These are phyloP conservation scores for Gaultheria prostrata DNA, from an alignment of 148 eudicot genomes.

Conservation along the genomic window DNA sequence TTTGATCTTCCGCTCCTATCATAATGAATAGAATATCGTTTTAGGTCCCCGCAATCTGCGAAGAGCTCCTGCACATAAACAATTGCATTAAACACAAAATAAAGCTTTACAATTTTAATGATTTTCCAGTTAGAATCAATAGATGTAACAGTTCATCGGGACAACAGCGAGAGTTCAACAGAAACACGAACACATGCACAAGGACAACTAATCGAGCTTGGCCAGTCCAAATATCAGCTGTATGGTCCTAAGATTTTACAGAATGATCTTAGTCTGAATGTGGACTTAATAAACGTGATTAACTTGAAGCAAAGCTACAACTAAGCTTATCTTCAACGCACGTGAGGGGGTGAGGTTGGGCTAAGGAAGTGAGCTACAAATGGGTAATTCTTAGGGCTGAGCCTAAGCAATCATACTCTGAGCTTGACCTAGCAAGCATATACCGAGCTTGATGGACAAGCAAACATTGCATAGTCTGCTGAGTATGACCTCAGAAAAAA, in stretches of 20 bases:
- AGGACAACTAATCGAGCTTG: background rate
- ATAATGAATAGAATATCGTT: slow-evolving; percentile 33
- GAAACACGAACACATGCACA: background rate
- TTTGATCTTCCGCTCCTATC: slow-evolving; percentile 48
- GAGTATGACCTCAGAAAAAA: background rate
- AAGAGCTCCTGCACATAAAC: slow-evolving; percentile 36
- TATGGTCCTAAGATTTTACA: background rate
- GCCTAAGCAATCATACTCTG: background rate
- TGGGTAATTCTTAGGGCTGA: background rate
- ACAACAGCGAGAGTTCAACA: background rate
- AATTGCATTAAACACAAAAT: background rate
- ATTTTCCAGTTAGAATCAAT: background rate
- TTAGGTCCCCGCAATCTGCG: slow-evolving; percentile 41
- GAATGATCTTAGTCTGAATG: background rate
- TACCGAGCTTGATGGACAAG: background rate
- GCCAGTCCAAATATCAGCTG: background rate
- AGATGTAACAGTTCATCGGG: background rate
- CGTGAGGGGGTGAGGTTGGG: background rate
- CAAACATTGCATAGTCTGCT: background rate
- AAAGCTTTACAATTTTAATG: background rate
- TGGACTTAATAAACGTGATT: background rate
- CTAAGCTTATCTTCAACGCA: background rate
- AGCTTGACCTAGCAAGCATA: background rate
- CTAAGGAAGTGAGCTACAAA: background rate
- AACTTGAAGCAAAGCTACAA: background rate